Evolutionary conservation across 495 filamentous ascomycete genomes (phyloP), one percentile per base, ranked within the genome.

Genomic region (Podospora comata): DNA sequence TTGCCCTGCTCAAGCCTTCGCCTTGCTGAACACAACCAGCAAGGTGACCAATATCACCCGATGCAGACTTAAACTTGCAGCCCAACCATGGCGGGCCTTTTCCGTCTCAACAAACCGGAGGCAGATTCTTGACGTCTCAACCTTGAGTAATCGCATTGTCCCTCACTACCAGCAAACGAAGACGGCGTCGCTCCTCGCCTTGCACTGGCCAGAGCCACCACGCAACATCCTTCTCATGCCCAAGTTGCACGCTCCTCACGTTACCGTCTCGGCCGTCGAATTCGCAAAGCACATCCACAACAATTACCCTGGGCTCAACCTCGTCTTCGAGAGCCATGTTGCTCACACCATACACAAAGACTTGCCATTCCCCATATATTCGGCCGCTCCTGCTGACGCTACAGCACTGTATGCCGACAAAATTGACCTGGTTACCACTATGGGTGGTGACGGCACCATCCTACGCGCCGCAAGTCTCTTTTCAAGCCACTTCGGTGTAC

Each of bases 401-500:
- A 53, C 68, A 67, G 54, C 28, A 7, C 76, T 80, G 18, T 83
- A 85, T 48, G 82, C 83, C 0, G 79, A 79, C 30, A 97, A 96
- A 78, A 87, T 92, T 16, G 95, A 99, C 72, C 82, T 97, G 28
- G 89, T 91, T 2, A 86, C 91, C 53, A 98, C 96, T 0, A 85
- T 99, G 59, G 95, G 95, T 55, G 95, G 95, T 67, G 95, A 99
- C 79, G 95, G 95, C 57, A 99, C 95, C 6, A 97, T 99, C 60
- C 80, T 99, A 20, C 93, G 90, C 68, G 95, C 95, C 13, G 89
- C 93, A 3, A 96, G 92, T 23, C 85, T 99, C 16, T 99, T 98
- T 80, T 90, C 91, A 18, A 90, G 88, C n/a, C 88, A 90, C 27
- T 78, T 85, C 56, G 85, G 87, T 55, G 93, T 98, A 0, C 95